A percentile compares a stretch with the other conserved stretches of the same genome.
phyloP scores from a whole-genome alignment of 2,329 filamentous ascomycete species.

The Fusarium heterosporum region DNA sequence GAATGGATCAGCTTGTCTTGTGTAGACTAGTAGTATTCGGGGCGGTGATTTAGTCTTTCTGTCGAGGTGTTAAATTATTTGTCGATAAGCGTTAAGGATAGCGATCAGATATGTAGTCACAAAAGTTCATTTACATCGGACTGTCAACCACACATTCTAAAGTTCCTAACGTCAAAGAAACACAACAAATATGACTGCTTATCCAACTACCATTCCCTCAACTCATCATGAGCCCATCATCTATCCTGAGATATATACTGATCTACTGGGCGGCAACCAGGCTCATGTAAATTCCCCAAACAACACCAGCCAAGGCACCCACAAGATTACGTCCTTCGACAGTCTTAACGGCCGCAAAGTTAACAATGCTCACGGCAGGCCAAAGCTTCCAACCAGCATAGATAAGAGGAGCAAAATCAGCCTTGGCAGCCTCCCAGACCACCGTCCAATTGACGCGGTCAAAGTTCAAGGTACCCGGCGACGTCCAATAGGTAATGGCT shows the following conservation, averaged over 20 bases:
- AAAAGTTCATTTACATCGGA: neutral
- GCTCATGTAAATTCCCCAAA: slow-evolving; percentile 82
- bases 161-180: neutral
- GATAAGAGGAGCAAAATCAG: slow-evolving; percentile 74
- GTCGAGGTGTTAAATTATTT: neutral
- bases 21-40: neutral
- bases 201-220: neutral
- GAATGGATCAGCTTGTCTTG: neutral
- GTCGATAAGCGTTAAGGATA: slow-evolving; percentile 13
- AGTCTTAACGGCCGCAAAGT: slow-evolving; percentile 76
- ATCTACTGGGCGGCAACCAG: slow-evolving; percentile 60
- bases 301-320: slow-evolving; percentile 76
- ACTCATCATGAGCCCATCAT: neutral
- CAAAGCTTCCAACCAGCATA: slow-evolving; percentile 76
- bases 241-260: neutral
- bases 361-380: slow-evolving; percentile 75
- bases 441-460: slow-evolving; percentile 57
- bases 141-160: too few relatives aligned
- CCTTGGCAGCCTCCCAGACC: slow-evolving; percentile 58
- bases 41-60: neutral
- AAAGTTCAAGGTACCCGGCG: slow-evolving; percentile 58
- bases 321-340: slow-evolving; percentile 77
- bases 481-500: slow-evolving; percentile 52
- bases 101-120: slow-evolving; percentile 7
- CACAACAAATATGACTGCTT: neutral